Conservation (phyloP, 805 yeast genomes). For the Scheffersomyces amazonensis region DNA sequence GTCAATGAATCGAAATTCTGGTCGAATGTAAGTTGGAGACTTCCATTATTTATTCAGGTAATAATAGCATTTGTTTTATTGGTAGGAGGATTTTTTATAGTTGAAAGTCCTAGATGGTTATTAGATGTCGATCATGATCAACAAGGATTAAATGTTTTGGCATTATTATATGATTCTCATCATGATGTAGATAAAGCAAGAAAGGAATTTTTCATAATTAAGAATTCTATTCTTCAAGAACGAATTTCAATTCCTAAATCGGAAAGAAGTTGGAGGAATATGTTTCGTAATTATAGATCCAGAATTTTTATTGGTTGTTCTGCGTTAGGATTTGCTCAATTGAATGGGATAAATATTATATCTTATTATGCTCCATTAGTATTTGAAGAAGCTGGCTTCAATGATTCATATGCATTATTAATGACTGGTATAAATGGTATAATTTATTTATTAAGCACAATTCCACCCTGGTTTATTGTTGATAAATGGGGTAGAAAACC, state of each 20-base stretch:
- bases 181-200: constrained; percentile 29
- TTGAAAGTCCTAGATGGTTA: constrained; percentile 90
- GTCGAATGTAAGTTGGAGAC: constrained; percentile 62
- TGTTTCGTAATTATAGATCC: constrained; percentile 36
- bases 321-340: constrained; percentile 44
- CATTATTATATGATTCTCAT: constrained; percentile 25
- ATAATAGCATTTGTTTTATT: constrained; percentile 66
- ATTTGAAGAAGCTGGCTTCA: constrained; percentile 46
- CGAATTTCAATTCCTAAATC: constrained; percentile 34
- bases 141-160: constrained; percentile 41
- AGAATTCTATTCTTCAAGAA: constrained; percentile 41
- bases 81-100: constrained; percentile 73
- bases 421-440: constrained; percentile 44
- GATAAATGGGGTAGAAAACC: constrained; percentile 47
- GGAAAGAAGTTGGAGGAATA: constrained; percentile 40
- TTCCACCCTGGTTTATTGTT: constrained; percentile 45
- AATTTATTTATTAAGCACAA: constrained; percentile 37
- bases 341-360: constrained; percentile 56
- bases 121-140: constrained; percentile 74
- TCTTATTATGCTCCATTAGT: constrained; percentile 59
- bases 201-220: constrained; percentile 46
- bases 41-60: constrained; percentile 76
- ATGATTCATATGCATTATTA: constrained; percentile 36
- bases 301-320: constrained; percentile 39
- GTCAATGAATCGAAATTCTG: constrained; percentile 40